Base-by-base conservation (phyloP, 176 grass and related monocot genomes). In the Cenchrus purpureus region DNA sequence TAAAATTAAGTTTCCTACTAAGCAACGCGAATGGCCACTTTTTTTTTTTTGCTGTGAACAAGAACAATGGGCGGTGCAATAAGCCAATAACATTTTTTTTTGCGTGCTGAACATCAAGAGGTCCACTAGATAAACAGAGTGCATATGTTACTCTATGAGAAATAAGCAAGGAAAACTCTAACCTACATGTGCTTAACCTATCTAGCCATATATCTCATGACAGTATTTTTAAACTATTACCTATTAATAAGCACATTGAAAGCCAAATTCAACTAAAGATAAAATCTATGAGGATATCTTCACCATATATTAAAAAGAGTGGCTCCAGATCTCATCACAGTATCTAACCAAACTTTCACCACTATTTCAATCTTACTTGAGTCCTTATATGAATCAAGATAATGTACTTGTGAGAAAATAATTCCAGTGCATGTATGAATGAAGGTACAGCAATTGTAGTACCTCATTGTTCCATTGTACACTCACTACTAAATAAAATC, bases 311-410 rank as follows among this genome's bases (percentile, higher is more conserved):
- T 3, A 63, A 31, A 5, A 58, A 40, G 29, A 82, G 56, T 46
- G 16, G 22, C 12, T 25, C 44, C 13, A 68, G 22, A 31, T 74
- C 42, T 31, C 44, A 53, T 70, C 8, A 25, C 22, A 66, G 32
- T 34, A 58, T 48, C 13, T 73, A 65, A 8, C n/a, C 28, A 73
- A 5, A 51, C 2, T 74, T 28, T 17, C 63, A 20, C 20, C 10
- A 7, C 71, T 86, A 13, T 60, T 80, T 80, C 46, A 40, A 40
- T 77, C 70, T 43, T 64, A 78, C n/a, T 49, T 1, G 68, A 70
- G 20, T 58, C 34, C 32, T 7, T 50, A 63, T 12, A 49, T 57
- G 64, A 57, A 56, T 48, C 17, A 16, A 57, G 37, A 48, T 10
- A 50, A 67, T 44, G 51, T 32, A 69, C 37, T 40, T 20, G 12